A percentile compares a stretch with the other conserved stretches of the same genome.
Evolutionary conservation across 1,284 basidiomycete genomes (phyloP).

Genomic region (Apiotrichum laibachii): DNA sequence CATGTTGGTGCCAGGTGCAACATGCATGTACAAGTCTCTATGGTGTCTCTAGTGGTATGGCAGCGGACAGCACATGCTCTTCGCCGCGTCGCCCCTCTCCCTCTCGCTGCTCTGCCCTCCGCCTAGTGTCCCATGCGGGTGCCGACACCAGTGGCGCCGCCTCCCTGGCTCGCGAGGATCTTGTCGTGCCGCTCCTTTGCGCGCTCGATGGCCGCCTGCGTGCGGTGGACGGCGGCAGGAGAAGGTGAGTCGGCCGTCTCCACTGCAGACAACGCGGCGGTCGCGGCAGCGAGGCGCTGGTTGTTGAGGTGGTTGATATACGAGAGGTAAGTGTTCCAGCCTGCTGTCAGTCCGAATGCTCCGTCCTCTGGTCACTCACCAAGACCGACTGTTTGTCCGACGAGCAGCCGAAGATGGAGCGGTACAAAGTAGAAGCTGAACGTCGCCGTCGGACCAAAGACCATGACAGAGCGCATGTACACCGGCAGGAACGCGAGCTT

Average conservation of each 20-base stretch:
- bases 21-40: background rate
- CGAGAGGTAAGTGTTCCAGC: conserved; percentile 59
- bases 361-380: conserved; percentile 50
- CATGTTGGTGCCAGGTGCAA: background rate
- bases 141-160: conserved; percentile 36
- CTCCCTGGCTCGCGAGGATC: conserved; percentile 26
- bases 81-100: too few species aligned
- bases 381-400: conserved; percentile 74
- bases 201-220: conserved; percentile 3
- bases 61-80: too few species aligned
- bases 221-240: conserved; percentile 1
- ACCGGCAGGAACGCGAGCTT: conserved; percentile 38
- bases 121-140: conserved; percentile 32
- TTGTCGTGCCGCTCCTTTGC: conserved; percentile 17
- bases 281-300: conserved; percentile 25
- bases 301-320: conserved; percentile 45
- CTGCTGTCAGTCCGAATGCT: conserved; percentile 14
- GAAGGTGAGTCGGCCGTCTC: background rate
- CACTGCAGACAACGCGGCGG: conserved; percentile 10
- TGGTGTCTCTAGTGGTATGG: background rate
- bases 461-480: conserved; percentile 51
- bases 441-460: conserved; percentile 75
- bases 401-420: conserved; percentile 69
- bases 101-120: background rate
- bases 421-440: conserved; percentile 79